Conservation (phyloP, 2,329 filamentous ascomycete species). For the Hortaea werneckii region DNA sequence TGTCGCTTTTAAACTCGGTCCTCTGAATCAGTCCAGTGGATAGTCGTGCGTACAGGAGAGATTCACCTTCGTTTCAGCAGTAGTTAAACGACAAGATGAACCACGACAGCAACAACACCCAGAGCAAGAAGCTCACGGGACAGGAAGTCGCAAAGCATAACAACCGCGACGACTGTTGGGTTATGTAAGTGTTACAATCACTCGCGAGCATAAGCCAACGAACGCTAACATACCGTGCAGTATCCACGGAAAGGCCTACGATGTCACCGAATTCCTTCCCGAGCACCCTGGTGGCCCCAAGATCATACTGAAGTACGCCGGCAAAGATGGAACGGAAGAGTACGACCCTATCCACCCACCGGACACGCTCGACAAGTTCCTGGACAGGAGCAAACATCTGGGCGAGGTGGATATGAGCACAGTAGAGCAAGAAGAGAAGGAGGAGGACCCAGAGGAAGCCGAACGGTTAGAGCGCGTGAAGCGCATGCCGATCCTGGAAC, state of each 20-base stretch:
- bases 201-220: not conserved
- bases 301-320: conserved; percentile 94
- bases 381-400: conserved; percentile 75
- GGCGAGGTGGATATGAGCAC: conserved; percentile 84
- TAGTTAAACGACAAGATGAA: conserved; percentile 24
- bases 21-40: no score
- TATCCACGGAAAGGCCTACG: conserved; percentile 66
- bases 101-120: conserved; percentile 31
- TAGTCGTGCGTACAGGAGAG: no score
- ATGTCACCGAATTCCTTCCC: conserved; percentile 40
- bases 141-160: conserved; percentile 63
- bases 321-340: conserved; percentile 86
- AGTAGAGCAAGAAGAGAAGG: conserved; percentile 57
- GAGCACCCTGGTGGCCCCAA: conserved; percentile 69
- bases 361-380: conserved; percentile 74
- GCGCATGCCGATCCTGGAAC: conserved; percentile 70
- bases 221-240: not conserved
- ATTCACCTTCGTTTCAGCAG: no score
- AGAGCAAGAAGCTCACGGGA: conserved; percentile 35
- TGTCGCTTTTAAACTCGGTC: no score
- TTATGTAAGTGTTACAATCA: conserved; percentile 26
- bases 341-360: conserved; percentile 84
- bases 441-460: conserved; percentile 59
- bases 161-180: conserved; percentile 77
- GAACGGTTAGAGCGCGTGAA: conserved; percentile 55